Percentiles rank a stretch among this genome's conserved stretches.
Conservation (phyloP, 176 grass and related monocot genomes). For the Musa schizocarpa region DNA sequence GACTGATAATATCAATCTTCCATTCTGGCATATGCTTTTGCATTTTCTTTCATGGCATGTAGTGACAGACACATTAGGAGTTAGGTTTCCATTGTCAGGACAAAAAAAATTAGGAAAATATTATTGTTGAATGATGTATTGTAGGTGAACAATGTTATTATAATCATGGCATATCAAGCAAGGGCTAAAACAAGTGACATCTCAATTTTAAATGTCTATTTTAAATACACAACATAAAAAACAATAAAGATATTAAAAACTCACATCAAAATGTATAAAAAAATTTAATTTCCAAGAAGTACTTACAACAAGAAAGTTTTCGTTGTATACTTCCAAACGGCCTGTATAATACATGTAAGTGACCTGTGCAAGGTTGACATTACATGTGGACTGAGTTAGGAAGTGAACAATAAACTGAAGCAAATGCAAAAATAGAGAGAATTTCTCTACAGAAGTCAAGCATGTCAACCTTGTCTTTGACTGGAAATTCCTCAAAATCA, state of each 20-base stretch:
- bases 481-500: constrained; percentile 92
- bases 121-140: neutral
- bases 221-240: neutral
- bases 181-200: neutral
- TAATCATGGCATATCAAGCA: no score
- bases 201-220: neutral
- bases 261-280: neutral
- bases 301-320: constrained; percentile 88
- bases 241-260: neutral
- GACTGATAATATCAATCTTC: neutral
- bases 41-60: neutral
- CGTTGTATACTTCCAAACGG: constrained; percentile 84
- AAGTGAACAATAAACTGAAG: neutral
- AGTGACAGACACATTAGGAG: neutral
- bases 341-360: constrained; percentile 99
- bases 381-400: neutral
- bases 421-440: neutral
- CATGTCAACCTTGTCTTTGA: constrained; percentile 65
- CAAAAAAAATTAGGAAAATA: neutral
- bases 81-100: neutral
- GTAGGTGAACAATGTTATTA: no score
- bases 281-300: constrained; percentile 7
- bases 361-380: constrained; percentile 37
- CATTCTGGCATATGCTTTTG: neutral
- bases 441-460: neutral